These are phyloP conservation scores for Euphorbia pulcherrima DNA, from an alignment of 345 rosid species.

Conservation along the genomic window DNA sequence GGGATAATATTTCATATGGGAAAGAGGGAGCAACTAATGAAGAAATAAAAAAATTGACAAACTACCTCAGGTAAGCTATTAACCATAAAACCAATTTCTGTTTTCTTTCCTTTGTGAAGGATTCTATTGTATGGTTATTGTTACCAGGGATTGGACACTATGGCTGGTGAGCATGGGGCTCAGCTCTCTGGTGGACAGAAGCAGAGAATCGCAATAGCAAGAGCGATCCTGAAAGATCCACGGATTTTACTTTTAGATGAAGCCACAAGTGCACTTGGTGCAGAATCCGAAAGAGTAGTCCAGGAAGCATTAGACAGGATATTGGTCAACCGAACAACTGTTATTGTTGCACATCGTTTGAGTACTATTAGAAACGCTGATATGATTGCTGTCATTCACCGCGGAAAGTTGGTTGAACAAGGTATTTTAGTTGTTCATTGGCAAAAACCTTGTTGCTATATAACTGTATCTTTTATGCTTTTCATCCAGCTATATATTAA, in stretches of 20 bases:
- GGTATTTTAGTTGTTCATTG: neutral
- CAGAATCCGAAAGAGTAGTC: slow-evolving; percentile 17
- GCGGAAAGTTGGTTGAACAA: slow-evolving; percentile 15
- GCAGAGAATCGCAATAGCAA: slow-evolving; percentile 22
- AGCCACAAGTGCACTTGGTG: slow-evolving; percentile 21
- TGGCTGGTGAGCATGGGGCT: slow-evolving; percentile 20
- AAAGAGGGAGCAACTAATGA: slow-evolving; percentile 32
- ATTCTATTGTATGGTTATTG: neutral
- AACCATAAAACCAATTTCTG: neutral
- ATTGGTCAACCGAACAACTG: slow-evolving; percentile 18
- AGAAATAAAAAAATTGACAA: slow-evolving; percentile 32
- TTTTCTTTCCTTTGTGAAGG: neutral
- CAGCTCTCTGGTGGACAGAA: slow-evolving; percentile 20
- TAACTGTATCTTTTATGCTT: neutral
- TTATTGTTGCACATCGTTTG: slow-evolving; percentile 18
- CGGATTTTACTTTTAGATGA: slow-evolving; percentile 19
- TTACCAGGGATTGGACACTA: slow-evolving; percentile 8
- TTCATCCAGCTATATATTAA: neutral
- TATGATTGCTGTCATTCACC: slow-evolving; percentile 15
- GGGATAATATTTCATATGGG: slow-evolving; percentile 43
- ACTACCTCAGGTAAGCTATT: slow-evolving; percentile 22
- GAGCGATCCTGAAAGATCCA: slow-evolving; percentile 14
- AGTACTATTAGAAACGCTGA: slow-evolving; percentile 16
- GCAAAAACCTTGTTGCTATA: neutral
- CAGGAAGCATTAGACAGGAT: slow-evolving; percentile 17